A percentile compares a stretch with the other conserved stretches of the same genome.
phyloP scores from a whole-genome alignment of 2,329 filamentous ascomycete genomes.

The Botrytis galanthina region DNA sequence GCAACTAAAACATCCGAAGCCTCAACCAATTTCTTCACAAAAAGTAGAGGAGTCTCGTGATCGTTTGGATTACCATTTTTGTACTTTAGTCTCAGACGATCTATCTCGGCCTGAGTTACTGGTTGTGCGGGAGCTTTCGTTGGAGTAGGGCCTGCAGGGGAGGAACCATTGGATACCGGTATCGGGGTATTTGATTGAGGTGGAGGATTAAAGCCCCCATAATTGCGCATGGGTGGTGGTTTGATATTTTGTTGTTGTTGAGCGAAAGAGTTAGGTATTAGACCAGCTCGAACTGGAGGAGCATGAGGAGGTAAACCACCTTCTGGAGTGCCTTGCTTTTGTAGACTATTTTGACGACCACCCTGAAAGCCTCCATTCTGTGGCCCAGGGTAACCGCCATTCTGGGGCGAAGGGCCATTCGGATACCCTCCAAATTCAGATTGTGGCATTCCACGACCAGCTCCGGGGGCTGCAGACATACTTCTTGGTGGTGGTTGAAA shows the following conservation, averaged over 20 bases:
- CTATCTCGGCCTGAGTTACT: conserved; percentile 76
- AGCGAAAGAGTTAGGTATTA: conserved; percentile 58
- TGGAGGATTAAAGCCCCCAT: conserved; percentile 32
- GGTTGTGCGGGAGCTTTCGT: conserved; percentile 31
- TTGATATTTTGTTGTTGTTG: conserved; percentile 50
- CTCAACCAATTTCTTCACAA: conserved; percentile 84
- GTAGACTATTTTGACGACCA: conserved; percentile 28
- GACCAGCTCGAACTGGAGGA: conserved; percentile 59
- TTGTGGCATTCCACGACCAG: conserved; percentile 26
- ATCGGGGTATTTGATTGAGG: conserved; percentile 1
- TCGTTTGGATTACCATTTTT: conserved; percentile 73
- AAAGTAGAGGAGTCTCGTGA: conserved; percentile 64
- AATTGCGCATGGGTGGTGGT: conserved; percentile 50
- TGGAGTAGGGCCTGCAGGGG: conserved; percentile 18
- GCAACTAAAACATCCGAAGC: conserved; percentile 74
- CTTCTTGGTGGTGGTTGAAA: conserved; percentile 34
- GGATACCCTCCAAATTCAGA: conserved; percentile 25
- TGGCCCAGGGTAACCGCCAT: conserved; percentile 22
- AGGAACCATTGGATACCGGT: neutral
- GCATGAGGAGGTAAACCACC: conserved; percentile 58
- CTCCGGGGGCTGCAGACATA: conserved; percentile 33
- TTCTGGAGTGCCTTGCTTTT: conserved; percentile 24
- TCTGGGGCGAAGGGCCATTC: conserved; percentile 25
- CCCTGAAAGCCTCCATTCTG: conserved; percentile 24
- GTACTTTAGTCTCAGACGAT: conserved; percentile 63